Conservation (phyloP, 2,329 filamentous ascomycete genomes). For the Cryphonectria naterciae region DNA sequence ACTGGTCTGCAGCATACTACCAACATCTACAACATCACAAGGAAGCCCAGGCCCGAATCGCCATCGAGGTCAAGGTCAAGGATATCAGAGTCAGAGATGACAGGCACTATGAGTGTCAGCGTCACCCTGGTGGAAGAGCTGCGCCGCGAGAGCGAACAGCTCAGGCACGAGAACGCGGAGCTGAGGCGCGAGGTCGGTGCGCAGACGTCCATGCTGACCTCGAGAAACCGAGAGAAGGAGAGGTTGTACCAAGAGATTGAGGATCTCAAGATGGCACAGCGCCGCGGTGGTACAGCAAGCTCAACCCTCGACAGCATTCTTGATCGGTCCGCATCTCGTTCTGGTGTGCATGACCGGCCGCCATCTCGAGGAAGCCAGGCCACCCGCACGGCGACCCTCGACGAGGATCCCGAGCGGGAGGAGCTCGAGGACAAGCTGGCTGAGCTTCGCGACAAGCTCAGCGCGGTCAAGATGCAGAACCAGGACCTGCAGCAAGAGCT, state of each 20-base stretch:
- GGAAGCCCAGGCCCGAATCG: slow-evolving; percentile 53
- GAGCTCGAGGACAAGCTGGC: slow-evolving; percentile 84
- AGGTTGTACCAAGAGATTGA: slow-evolving; percentile 96
- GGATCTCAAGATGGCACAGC: slow-evolving; percentile 86
- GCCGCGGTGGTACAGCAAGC: slow-evolving; percentile 66
- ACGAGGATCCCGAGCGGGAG: slow-evolving; percentile 80
- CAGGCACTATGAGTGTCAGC: slow-evolving; percentile 52
- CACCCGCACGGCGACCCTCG: slow-evolving; percentile 62
- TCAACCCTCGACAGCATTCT: slow-evolving; percentile 86
- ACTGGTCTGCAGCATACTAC: slow-evolving; percentile 59
- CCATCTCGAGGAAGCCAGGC: slow-evolving; percentile 74
- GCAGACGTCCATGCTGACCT: slow-evolving; percentile 96
- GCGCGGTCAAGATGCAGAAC: slow-evolving; percentile 83
- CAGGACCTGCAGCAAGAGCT: slow-evolving; percentile 86
- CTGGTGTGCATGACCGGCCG: slow-evolving; percentile 69
- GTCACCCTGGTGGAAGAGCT: slow-evolving; percentile 79
- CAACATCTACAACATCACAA: slow-evolving; percentile 69
- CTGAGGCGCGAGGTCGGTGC: slow-evolving; percentile 89
- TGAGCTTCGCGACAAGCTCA: slow-evolving; percentile 83
- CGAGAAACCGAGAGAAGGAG: slow-evolving; percentile 92
- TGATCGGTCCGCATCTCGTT: slow-evolving; percentile 89
- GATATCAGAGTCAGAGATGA: slow-evolving; percentile 55
- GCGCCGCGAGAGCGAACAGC: slow-evolving; percentile 68
- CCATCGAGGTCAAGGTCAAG: slow-evolving; percentile 55
- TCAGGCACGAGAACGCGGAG: slow-evolving; percentile 91